Percentiles rank a stretch among this genome's conserved stretches.
Conservation (phyloP, 805 yeast species). For the Candida silvicultrix region DNA sequence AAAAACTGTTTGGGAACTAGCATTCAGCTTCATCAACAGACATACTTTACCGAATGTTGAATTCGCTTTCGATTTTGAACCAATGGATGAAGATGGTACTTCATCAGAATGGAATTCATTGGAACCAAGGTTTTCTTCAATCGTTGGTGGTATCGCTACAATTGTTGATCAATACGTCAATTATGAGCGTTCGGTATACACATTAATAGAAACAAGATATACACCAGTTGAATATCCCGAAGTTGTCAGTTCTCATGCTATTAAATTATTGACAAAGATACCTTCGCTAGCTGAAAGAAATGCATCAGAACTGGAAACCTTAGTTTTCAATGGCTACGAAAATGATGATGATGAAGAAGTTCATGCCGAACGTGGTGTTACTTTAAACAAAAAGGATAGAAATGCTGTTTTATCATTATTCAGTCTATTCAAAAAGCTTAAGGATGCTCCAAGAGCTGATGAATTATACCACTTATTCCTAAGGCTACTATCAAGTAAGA, state of each 20-base stretch:
- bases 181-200: constrained; percentile 5
- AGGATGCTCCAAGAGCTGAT: constrained; percentile 42
- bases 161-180: not conserved
- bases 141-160: not conserved
- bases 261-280: constrained; percentile 49
- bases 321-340: constrained; percentile 35
- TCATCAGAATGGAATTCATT: not conserved
- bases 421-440: constrained; percentile 57
- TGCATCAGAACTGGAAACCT: constrained; percentile 50
- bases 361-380: constrained; percentile 13
- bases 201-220: constrained; percentile 9
- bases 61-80: constrained; percentile 6
- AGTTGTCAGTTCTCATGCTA: constrained; percentile 40
- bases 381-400: constrained; percentile 47
- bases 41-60: not conserved
- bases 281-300: constrained; percentile 68
- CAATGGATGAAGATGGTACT: not conserved
- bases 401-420: constrained; percentile 55
- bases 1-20: not conserved
- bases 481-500: constrained; percentile 53
- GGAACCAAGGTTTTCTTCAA: not conserved
- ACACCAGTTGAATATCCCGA: constrained; percentile 8
- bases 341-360: constrained; percentile 11
- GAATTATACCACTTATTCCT: constrained; percentile 49
- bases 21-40: constrained; percentile 26